Evolutionary conservation across 257 asterid species (phyloP), one percentile per base, ranked within the genome.

Genomic region (Petunia secreta): DNA sequence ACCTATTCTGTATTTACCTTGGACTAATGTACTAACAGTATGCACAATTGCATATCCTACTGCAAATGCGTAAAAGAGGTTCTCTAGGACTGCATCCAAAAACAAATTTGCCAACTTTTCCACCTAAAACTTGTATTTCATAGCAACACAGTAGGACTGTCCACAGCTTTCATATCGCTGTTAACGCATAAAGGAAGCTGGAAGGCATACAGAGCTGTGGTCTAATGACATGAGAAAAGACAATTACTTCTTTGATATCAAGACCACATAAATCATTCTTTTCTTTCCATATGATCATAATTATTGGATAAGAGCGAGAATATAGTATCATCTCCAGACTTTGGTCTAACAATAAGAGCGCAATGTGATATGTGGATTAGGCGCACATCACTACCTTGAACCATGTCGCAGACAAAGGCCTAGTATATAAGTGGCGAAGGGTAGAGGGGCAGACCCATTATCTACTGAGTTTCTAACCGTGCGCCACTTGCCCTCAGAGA

Each of bases 11-110:
- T 43, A 10, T 37, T 48, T 34, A 50, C 34, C 62, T 11, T 9
- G 13, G 62, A 50, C 62, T 71, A 50, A 13, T 71, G 62, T 9
- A 14, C 13, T 71, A 48, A 48, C 62, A 50, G 77, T 71, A 48
- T 50, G 44, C 34, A 48, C 44, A 48, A 71, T 48, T 50, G 55
- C 10, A 50, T 50, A 2, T 50, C 55, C 55, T 50, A 8, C 55
- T 50, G 55, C 55, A 50, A 50, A 8, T 50, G 77, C 77, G 50
- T 71, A 34, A 71, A 48, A 11, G 5, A 48, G 44, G 25, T 34
- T 71, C 62, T 34, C 16, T 48, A 71, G 77, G 34, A 71, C 34
- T 71, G 25, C 77, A 71, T 71, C 34, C 41, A 48, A 25, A 50
- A 71, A 50, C 34, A 71, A 11, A 44, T 71, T 71, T 34, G 77